Base-by-base conservation (phyloP, 805 yeast genomes). In the Blastobotrys mokoenaii region DNA sequence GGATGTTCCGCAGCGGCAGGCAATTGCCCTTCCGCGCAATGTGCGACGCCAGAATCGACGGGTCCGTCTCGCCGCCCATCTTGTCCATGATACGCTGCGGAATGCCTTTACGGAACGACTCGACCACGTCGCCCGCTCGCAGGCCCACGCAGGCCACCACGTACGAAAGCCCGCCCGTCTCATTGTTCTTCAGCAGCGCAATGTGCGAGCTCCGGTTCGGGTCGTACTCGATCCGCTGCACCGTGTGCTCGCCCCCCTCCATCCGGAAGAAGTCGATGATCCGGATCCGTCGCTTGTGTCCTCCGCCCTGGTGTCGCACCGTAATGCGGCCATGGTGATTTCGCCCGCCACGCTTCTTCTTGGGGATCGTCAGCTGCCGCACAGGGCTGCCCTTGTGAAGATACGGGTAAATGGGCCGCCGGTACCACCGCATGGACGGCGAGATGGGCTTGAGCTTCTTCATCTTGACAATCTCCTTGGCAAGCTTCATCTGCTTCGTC, bases 251-350 rank as follows among this genome's bases (percentile, higher is more conserved):
- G 22, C 97, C 97, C 1, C 80, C 66, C 2, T 63, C 73, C 34
- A 63, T 57, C 59, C 98, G 76, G 55, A 71, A 68, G 58, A 80
- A 81, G 65, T 93, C 98, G 17, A 93, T 74, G 30, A 85, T 63
- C 57, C 98, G 77, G 34, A 85, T 73, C 65, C 98, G 79, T 59
- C 90, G 81, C 64, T 84, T 85, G 63, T 84, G 93, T 31, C 97
- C 97, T 58, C 98, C 98, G 63, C 97, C 98, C 64, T 94, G 79
- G 64, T 93, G 96, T 62, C 98, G 79, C 40, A 86, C 83, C 3
- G 96, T 87, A 57, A 93, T 86, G 54, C 77, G 75, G 54, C 98
- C 98, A 3, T 83, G 71, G 65, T 83, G 72, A 64, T 90, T 89
- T 69, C 98, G 81, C 52, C 98, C 98, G 44, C 95, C 83, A 40